A percentile compares a stretch with the other conserved stretches of the same genome.
These are phyloP conservation scores for Albifimbria verrucaria DNA, from an alignment of 2,329 filamentous ascomycete genomes.

Conservation along the genomic window DNA sequence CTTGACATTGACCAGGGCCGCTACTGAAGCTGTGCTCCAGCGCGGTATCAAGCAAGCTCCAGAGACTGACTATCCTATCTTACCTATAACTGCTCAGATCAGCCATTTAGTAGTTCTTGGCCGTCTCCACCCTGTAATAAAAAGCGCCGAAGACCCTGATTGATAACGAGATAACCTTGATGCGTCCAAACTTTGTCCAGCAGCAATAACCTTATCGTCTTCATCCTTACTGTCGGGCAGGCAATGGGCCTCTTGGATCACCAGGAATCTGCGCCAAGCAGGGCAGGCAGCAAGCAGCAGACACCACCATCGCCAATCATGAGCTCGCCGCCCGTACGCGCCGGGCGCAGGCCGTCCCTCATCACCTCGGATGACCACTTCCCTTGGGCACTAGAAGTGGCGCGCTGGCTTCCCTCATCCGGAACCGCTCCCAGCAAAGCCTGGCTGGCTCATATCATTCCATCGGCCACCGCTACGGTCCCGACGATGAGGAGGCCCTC, in stretches of 20 bases:
- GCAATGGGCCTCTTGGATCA: not conserved
- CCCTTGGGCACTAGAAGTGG: slow-evolving; percentile 33
- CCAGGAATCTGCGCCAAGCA: not conserved
- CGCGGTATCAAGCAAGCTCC: too few relatives aligned
- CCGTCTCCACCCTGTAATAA: too few relatives aligned
- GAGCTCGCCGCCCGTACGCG: slow-evolving; percentile 25
- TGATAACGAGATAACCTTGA: too few relatives aligned
- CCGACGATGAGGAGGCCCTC: slow-evolving; percentile 30
- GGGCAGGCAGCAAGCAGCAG: not conserved
- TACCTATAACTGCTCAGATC: too few relatives aligned
- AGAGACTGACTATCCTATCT: too few relatives aligned
- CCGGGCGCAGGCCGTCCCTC: slow-evolving; percentile 26
- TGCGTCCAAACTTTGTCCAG: not conserved
- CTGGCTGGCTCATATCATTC: slow-evolving; percentile 20
- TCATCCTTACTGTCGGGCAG: not conserved
- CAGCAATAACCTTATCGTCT: too few relatives aligned
- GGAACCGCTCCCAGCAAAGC: slow-evolving; percentile 34
- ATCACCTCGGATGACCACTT: slow-evolving; percentile 30
- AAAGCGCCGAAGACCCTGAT: too few relatives aligned
- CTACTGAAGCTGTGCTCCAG: too few relatives aligned
- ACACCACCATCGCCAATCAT: slow-evolving; percentile 13
- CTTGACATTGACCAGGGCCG: too few relatives aligned
- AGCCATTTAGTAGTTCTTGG: too few relatives aligned
- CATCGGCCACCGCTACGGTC: slow-evolving; percentile 10
- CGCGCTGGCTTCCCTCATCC: slow-evolving; percentile 34